These are phyloP conservation scores for Hypericum perforatum DNA, from an alignment of 345 rosid genomes.

Conservation along the genomic window DNA sequence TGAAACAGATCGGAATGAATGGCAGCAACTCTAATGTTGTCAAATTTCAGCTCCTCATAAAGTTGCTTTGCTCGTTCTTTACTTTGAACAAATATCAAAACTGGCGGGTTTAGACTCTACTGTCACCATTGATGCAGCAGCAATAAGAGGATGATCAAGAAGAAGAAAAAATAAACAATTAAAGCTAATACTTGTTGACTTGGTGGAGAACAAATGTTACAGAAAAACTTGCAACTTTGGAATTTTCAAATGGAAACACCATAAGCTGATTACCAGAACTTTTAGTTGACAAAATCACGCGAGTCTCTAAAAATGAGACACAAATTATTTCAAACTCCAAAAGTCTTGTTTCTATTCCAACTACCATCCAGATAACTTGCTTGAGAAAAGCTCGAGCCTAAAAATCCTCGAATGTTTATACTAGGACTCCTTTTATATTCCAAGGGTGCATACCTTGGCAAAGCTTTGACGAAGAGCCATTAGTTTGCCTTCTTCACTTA, in stretches of 20 bases:
- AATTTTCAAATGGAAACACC: too few relatives aligned
- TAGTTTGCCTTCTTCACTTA: constrained; percentile 91
- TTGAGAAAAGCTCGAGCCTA: too few relatives aligned
- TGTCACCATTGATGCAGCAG: constrained; percentile 23
- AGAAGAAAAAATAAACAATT: constrained; percentile 6
- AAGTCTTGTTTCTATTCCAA: too few relatives aligned
- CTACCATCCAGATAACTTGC: too few relatives aligned
- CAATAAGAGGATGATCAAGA: constrained; percentile 18
- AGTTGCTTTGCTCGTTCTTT: constrained; percentile 86
- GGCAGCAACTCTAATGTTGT: constrained; percentile 63
- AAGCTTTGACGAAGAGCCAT: constrained; percentile 91
- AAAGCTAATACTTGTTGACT: too few relatives aligned
- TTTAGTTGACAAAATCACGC: too few relatives aligned
- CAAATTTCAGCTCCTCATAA: constrained; percentile 63
- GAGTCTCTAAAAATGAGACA: too few relatives aligned
- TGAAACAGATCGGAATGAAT: constrained; percentile 76
- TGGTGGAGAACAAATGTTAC: too few relatives aligned
- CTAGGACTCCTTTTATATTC: not conserved
- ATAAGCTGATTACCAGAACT: too few relatives aligned
- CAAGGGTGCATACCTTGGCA: constrained; percentile 53
- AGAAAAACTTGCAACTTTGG: too few relatives aligned
- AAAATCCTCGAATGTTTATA: not conserved
- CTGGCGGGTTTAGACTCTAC: constrained; percentile 90
- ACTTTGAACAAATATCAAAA: constrained; percentile 82
- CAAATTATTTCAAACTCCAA: too few relatives aligned